Base-by-base conservation (phyloP, 495 filamentous ascomycete species). In the Tuber umbilicatum region DNA sequence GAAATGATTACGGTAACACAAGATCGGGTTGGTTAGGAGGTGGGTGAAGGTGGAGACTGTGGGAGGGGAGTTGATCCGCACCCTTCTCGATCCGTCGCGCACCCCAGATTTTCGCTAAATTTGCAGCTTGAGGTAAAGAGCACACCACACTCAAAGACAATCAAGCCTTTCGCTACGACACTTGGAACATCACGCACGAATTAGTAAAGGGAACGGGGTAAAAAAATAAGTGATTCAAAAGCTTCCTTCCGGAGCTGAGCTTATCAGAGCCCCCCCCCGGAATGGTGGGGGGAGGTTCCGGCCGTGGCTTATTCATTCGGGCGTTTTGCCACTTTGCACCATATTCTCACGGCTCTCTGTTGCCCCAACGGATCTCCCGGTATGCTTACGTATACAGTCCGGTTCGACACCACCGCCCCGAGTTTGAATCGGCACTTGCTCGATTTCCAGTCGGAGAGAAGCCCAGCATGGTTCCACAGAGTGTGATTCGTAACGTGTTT, bases 91-190 rank as follows among this genome's bases (percentile, higher is more conserved):
- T 64, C 55, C 55, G 27, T 71, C 69, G 75, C 70, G 35, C 72
- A 71, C 76, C 78, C 78, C 78, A 73, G 76, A 42, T 79, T 79
- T 70, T 80, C 78, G 78, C 78, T 80, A 80, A 80, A 75, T 80
- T 80, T 80, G 77, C 78, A 80, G 78, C 77, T 80, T 80, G 74
- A 70, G 77, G 78, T 69, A 74, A 72, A 47, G 70, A 71, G 43
- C 19, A 60, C 74, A 64, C 55, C 27, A 64, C 55, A 35, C 27
- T 35, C 14, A 64, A 35, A 35, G 55, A 35, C 14, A 64, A 64
- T 64, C 55, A 35, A 64, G 55, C 55, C 55, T 35, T 64, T 64
- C 27, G 27, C 12, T 64, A 35, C 55, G 55, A 0, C 45, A 5
- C 35, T 35, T 64, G 55, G 27, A 64, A 64, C 27, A 31, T 64